These are phyloP conservation scores for Stemphylium vesicarium DNA, from an alignment of 2,329 filamentous ascomycete genomes.

Conservation along the genomic window DNA sequence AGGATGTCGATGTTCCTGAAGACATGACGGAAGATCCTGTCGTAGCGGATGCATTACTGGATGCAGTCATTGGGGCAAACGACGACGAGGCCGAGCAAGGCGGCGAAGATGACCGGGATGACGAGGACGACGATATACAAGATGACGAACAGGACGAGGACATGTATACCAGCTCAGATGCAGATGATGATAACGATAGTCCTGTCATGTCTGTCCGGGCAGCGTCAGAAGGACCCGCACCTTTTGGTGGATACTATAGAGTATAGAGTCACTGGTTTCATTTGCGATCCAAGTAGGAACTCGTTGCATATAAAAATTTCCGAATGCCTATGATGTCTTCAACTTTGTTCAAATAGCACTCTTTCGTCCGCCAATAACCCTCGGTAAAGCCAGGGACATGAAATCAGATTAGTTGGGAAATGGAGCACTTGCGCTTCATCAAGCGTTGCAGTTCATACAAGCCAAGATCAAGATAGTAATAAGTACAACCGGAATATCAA, in stretches of 20 bases:
- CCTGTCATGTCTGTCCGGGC: slow-evolving; percentile 18
- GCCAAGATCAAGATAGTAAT: background rate
- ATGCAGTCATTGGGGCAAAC: slow-evolving; percentile 28
- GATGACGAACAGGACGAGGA: slow-evolving; percentile 22
- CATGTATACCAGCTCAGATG: slow-evolving; percentile 20
- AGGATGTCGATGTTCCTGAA: slow-evolving; percentile 35
- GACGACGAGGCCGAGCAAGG: slow-evolving; percentile 27
- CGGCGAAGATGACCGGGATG: slow-evolving; percentile 19
- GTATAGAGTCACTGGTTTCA: slow-evolving; percentile 5
- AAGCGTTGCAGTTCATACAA: background rate
- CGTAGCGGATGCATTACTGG: slow-evolving; percentile 29
- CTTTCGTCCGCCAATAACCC: background rate
- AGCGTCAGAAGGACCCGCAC: slow-evolving; percentile 26
- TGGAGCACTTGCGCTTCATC: background rate
- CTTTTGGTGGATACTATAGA: slow-evolving; percentile 34
- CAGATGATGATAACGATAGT: slow-evolving; percentile 24
- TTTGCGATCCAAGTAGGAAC: background rate
- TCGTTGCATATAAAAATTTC: background rate
- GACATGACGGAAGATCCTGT: slow-evolving; percentile 42
- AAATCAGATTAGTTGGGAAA: background rate
- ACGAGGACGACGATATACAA: slow-evolving; percentile 21
- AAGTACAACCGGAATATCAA: too few species aligned
- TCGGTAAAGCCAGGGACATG: background rate
- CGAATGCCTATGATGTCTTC: background rate
- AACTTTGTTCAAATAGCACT: background rate